A percentile compares a stretch with the other conserved stretches of the same genome.
Conservation (phyloP, 805 yeast genomes). For the Wickerhamomyces sydowiorum region DNA sequence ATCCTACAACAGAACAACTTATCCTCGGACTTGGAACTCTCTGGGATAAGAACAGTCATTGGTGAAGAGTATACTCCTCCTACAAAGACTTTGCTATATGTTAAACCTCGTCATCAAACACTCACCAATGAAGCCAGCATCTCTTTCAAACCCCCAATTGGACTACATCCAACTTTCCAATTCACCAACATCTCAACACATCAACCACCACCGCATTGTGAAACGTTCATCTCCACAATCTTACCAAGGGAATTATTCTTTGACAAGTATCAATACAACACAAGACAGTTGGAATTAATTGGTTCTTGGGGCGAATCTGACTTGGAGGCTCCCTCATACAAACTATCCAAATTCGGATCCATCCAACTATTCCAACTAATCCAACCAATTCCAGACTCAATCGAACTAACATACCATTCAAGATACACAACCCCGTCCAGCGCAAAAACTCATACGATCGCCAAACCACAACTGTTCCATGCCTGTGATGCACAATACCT, state of each 20-base stretch:
- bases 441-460: constrained; percentile 17
- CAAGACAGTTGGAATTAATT: constrained; percentile 25
- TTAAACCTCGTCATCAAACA: constrained; percentile 18
- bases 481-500: constrained; percentile 36
- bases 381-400: constrained; percentile 10
- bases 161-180: constrained; percentile 31
- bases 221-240: constrained; percentile 35
- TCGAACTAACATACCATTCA: constrained; percentile 42
- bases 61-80: constrained; percentile 14
- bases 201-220: constrained; percentile 27
- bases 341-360: constrained; percentile 39
- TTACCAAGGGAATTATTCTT: constrained; percentile 43
- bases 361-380: constrained; percentile 33
- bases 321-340: constrained; percentile 51
- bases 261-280: constrained; percentile 48
- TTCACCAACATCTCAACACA: constrained; percentile 6
- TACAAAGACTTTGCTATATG: constrained; percentile 16
- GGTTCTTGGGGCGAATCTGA: constrained; percentile 51
- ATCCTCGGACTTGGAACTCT: constrained; percentile 15
- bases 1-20: constrained; percentile 13
- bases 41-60: constrained; percentile 17
- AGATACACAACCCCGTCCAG: constrained; percentile 40
- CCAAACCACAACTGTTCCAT: constrained; percentile 40
- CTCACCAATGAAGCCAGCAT: not conserved
- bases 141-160: constrained; percentile 27